Base-by-base conservation (phyloP, 495 filamentous ascomycete species). In the Friedmanniomyces simplex region DNA sequence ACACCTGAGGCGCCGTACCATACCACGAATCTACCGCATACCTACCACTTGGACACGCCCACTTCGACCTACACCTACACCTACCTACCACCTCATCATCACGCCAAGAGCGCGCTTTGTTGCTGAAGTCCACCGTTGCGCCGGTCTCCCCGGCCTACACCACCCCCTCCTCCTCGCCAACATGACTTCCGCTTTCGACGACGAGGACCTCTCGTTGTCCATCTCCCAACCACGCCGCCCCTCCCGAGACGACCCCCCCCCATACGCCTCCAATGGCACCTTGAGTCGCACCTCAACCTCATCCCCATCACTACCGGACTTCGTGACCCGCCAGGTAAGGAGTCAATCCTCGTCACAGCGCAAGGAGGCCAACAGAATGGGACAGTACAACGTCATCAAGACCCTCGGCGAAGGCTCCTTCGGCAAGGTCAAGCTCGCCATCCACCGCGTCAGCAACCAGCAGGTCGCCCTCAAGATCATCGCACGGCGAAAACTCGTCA, bases 381-480 rank as follows among this genome's bases (percentile, higher is more conserved):
- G 91, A 46, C 86, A 89, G 61, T 98, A 97, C 72, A 83, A 85
- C 59, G 85, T 96, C 53, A 75, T 95, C 58, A 87, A 83, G 72
- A 95, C 93, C 1, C 79, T 98, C 5, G 93, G 93, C 26, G 93
- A 98, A 74, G 93, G 93, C 12, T 94, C 88, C 10, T 98, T 98
- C 70, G 93, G 93, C 49, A 98, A 98, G 76, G 93, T 98, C 66
- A 97, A 97, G 76, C 81, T 97, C 60, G 93, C 93, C 1, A 83
- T 89, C 34, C 93, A 98, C 67, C 82, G 87, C 62, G 82, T 88
- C 47, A 96, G 86, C 66, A 86, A 86, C 55, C 89, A 96, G 68
- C 85, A 95, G 73, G 93, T 98, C 30, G 93, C 93, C 50, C 76
- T 98, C 61, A 98, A 98, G 76, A 96, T 98, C 67, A 97, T 98